Conservation (phyloP, 2,329 filamentous ascomycete species). For the Aspergillus sp. region DNA sequence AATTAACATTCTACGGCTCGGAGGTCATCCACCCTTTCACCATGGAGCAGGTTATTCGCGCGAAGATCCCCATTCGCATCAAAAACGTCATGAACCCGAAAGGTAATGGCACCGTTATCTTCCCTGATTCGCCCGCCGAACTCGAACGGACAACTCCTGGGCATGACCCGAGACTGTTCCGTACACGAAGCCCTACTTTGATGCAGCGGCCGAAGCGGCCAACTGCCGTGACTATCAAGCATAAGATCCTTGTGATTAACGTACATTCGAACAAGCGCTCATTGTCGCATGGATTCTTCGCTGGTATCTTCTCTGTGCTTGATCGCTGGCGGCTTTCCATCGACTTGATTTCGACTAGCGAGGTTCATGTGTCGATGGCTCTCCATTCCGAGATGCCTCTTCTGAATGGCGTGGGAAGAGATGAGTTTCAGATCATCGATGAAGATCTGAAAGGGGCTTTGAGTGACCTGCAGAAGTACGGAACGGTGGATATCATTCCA, state of each 20-base stretch:
- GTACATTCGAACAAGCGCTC: conserved; percentile 97
- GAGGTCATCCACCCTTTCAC: conserved; percentile 98
- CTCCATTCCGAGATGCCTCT: conserved; percentile 69
- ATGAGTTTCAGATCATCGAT: conserved; percentile 50
- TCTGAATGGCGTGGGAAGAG: conserved; percentile 40
- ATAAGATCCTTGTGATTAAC: conserved; percentile 93
- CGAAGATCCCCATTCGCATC: conserved; percentile 60
- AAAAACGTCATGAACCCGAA: conserved; percentile 64
- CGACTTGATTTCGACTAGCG: conserved; percentile 90
- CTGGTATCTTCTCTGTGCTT: conserved; percentile 84
- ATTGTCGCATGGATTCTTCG: conserved; percentile 92
- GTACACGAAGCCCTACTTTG: conserved; percentile 38
- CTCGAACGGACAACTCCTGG: conserved; percentile 45
- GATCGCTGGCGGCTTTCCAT: conserved; percentile 83
- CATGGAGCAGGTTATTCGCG: conserved; percentile 81
- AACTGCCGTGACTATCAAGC: conserved; percentile 93
- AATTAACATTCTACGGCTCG: conserved; percentile 88
- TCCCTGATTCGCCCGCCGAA: conserved; percentile 62
- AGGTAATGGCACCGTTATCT: conserved; percentile 57
- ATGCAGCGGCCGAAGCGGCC: conserved; percentile 62
- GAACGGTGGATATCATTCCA: conserved; percentile 81
- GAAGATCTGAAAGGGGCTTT: conserved; percentile 60
- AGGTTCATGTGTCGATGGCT: conserved; percentile 97
- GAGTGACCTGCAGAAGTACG: conserved; percentile 68
- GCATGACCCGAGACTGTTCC: conserved; percentile 52